Conservation (phyloP, 2,329 filamentous ascomycete species). For the Fusarium pseudoanthophilum region DNA sequence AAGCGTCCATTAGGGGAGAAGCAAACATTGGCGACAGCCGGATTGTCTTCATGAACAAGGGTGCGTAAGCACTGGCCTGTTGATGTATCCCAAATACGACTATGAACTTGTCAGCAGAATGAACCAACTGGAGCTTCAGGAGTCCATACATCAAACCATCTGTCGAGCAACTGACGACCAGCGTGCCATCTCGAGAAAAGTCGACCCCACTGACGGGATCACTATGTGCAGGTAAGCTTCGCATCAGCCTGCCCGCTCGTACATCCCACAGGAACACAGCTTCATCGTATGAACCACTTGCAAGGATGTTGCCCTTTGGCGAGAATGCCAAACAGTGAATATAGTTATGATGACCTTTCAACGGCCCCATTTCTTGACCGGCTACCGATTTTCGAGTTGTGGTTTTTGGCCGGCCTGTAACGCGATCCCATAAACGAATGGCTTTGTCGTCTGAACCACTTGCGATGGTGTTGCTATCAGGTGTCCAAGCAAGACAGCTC, state of each 20-base stretch:
- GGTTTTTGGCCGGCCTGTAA: conserved; percentile 66
- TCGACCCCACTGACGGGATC: conserved; percentile 95
- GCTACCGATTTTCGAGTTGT: conserved; percentile 53
- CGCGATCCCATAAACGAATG: conserved; percentile 89
- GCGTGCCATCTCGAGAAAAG: conserved; percentile 89
- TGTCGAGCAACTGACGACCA: conserved; percentile 90
- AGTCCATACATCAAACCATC: conserved; percentile 82
- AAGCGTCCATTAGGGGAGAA: conserved; percentile 96
- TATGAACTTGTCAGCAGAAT: conserved; percentile 47
- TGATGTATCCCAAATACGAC: conserved; percentile 92
- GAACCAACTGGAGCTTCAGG: not conserved
- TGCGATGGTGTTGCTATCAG: conserved; percentile 86
- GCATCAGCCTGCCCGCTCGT: conserved; percentile 85
- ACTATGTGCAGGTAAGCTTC: conserved; percentile 90
- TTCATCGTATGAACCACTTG: conserved; percentile 95
- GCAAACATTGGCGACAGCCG: conserved; percentile 85
- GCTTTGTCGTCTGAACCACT: conserved; percentile 96
- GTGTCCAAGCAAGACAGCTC: conserved; percentile 92
- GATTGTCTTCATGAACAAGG: conserved; percentile 95
- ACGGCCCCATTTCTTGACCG: conserved; percentile 61
- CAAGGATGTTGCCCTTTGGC: conserved; percentile 97
- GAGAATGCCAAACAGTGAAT: conserved; percentile 94
- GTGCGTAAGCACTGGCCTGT: conserved; percentile 96
- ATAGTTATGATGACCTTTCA: conserved; percentile 95
- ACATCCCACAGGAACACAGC: conserved; percentile 98